These are phyloP conservation scores for Debaryomycetaceae sp. DNA, from an alignment of 1,139 yeast species.

Conservation along the genomic window DNA sequence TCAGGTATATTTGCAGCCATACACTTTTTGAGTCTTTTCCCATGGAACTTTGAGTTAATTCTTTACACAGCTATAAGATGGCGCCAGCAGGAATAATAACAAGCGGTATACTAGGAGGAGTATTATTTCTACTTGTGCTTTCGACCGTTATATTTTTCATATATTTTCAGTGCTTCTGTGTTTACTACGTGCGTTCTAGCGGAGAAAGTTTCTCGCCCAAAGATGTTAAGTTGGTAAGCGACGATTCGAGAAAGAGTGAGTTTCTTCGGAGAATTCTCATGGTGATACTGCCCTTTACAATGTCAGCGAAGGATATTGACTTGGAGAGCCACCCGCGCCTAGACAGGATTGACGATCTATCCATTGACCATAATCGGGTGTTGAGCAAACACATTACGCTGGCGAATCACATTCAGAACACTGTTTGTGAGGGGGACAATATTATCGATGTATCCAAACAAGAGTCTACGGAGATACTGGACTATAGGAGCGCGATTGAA, in stretches of 20 bases:
- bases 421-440: constrained; percentile 1
- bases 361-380: neutral
- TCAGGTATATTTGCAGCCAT: constrained; percentile 2
- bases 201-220: constrained; percentile 2
- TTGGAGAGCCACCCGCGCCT: constrained; percentile 1
- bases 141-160: neutral
- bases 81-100: neutral
- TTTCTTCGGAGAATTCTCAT: neutral
- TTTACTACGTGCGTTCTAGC: constrained; percentile 3
- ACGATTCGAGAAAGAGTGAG: neutral
- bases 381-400: neutral
- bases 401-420: neutral
- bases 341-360: neutral
- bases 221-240: constrained; percentile 2
- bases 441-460: constrained; percentile 4
- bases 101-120: neutral
- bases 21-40: neutral
- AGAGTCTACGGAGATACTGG: constrained; percentile 10
- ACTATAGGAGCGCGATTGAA: constrained; percentile 14
- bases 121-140: constrained; percentile 1
- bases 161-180: constrained; percentile 5
- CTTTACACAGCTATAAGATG: neutral
- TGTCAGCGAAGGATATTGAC: neutral
- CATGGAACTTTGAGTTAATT: constrained; percentile 4
- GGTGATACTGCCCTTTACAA: neutral